Base-by-base conservation (phyloP, 1,284 basidiomycete genomes). In the Pholiota adiposa region DNA sequence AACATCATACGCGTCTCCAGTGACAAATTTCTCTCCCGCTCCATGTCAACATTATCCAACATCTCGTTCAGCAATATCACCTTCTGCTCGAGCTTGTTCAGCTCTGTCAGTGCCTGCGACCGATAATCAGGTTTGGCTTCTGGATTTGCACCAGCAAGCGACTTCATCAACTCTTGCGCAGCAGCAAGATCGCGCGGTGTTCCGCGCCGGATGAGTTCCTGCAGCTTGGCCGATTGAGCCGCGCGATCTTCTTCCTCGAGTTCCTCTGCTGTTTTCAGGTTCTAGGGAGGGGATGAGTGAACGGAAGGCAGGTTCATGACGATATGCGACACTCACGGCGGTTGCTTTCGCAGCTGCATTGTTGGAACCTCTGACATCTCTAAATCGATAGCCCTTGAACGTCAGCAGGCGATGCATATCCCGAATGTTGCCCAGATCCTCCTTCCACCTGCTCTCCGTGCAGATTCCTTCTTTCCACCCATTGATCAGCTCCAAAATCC, bases 141-240 rank as follows among this genome's bases (percentile, higher is more conserved):
- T 0, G 96, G 96, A 73, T 98, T 94, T 1, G 97, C 97, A 29
- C 97, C 97, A 0, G 96, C 92, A 56, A 99, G 86, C 1, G 90
- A 80, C 75, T 98, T 98, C 96, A 99, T 99, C 46, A 99, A 83
- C 69, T 99, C 97, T 71, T 99, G 97, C 1, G 97, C 97, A 9
- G 93, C 94, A 0, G 92, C 93, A 5, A 99, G 83, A 75, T 99
- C 97, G 61, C 94, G 87, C 0, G 97, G 97, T 18, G 96, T 97
- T 8, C 97, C 97, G 58, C 97, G 83, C 55, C 97, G 88, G 66
- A 99, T 98, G 31, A 99, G 86, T 73, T 99, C 97, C 78, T 99
- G 97, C 27, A 99, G 82, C 82, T 99, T 99, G 4, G 97, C 97
- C 1, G 91, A 90, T 74, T 99, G 97, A 0, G 97, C 97, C 57